Percentiles rank a stretch among this genome's conserved stretches.
Conservation (phyloP, 108 stramenopile species). For the Skeletonema menzelii region DNA sequence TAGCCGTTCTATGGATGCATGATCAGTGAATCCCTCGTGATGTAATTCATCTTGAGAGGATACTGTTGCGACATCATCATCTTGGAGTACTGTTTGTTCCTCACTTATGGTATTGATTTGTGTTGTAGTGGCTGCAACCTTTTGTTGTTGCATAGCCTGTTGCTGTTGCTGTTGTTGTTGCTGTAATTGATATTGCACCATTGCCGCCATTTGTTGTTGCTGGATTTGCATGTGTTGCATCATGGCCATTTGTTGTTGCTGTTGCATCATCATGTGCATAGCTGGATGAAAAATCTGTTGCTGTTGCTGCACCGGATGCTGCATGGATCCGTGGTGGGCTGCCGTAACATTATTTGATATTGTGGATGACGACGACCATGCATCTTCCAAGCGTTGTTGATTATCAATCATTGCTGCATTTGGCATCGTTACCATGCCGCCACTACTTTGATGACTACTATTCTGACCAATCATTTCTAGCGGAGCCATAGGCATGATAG, state of each 20-base stretch:
- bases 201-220: conserved; percentile 52
- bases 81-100: conserved; percentile 23
- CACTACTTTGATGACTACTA: conserved; percentile 18
- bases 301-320: conserved; percentile 48
- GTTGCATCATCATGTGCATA: conserved; percentile 25
- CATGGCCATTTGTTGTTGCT: conserved; percentile 47
- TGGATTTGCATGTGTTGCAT: conserved; percentile 65
- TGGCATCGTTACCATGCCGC: not conserved
- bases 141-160: conserved; percentile 13
- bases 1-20: conserved; percentile 71
- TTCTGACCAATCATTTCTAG: conserved; percentile 29
- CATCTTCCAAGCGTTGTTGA: conserved; percentile 9
- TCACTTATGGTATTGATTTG: conserved; percentile 12
- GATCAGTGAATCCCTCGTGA: conserved; percentile 37
- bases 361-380: conserved; percentile 12
- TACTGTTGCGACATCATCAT: conserved; percentile 27
- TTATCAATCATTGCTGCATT: not conserved
- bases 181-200: conserved; percentile 44
- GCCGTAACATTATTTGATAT: not conserved
- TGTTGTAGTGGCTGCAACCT: conserved; percentile 9
- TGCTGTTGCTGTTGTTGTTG: conserved; percentile 38
- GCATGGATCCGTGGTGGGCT: conserved; percentile 8
- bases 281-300: conserved; percentile 15
- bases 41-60: conserved; percentile 15
- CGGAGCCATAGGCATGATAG: not conserved